Percentiles rank a stretch among this genome's conserved stretches.
Evolutionary conservation across 345 rosid genomes (phyloP).

Genomic region (Populus davidiana): DNA sequence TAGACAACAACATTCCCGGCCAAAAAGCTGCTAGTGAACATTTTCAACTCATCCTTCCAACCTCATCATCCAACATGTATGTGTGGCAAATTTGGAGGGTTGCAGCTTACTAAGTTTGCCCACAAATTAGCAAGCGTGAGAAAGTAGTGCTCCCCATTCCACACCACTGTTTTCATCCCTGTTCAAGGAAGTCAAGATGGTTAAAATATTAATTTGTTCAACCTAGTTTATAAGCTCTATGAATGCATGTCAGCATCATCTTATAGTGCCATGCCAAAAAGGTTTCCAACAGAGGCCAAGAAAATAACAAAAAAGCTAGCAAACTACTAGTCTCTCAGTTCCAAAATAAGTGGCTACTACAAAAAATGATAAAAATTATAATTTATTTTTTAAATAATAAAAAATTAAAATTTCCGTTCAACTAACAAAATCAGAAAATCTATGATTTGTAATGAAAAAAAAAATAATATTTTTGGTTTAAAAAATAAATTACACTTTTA

Average conservation of each 20-base stretch:
- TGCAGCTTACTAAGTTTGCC: slow-evolving; percentile 58
- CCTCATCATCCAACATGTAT: slow-evolving; percentile 21
- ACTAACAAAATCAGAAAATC: not conserved
- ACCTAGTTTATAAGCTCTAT: not conserved
- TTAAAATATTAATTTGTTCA: not conserved
- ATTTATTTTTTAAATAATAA: too few relatives aligned
- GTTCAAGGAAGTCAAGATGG: slow-evolving; percentile 18
- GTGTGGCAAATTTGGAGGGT: slow-evolving; percentile 55
- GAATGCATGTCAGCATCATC: not conserved
- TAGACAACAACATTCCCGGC: not conserved
- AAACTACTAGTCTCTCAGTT: not conserved
- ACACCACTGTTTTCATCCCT: slow-evolving; percentile 60
- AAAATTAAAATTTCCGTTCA: too few relatives aligned
- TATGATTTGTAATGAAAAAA: not conserved
- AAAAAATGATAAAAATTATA: too few relatives aligned
- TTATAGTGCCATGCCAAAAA: not conserved
- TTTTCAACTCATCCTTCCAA: not conserved
- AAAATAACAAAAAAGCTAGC: not conserved
- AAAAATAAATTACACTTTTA: not conserved
- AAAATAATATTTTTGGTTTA: not conserved
- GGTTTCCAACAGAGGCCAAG: not conserved
- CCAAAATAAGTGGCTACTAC: too few relatives aligned
- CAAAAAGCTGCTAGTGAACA: not conserved
- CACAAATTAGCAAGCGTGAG: slow-evolving; percentile 72
- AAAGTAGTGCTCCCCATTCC: slow-evolving; percentile 63